A percentile compares a stretch with the other conserved stretches of the same genome.
phyloP scores from a whole-genome alignment of 2,329 filamentous ascomycete genomes.

The Chaetomium strumarium region DNA sequence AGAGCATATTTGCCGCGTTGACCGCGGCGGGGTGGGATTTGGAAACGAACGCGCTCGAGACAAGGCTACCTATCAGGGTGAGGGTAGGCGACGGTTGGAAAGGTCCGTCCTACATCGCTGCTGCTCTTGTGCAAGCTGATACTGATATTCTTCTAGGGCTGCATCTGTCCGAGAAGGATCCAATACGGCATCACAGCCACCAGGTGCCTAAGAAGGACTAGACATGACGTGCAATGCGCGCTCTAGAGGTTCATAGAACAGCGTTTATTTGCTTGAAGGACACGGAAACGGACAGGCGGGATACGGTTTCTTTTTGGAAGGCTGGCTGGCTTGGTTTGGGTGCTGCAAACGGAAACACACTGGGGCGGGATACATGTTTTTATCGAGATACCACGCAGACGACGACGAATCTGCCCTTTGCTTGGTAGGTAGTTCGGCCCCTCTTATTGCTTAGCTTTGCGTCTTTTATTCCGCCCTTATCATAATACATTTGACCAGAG shows the following conservation, averaged over 20 bases:
- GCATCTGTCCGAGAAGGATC: constrained; percentile 22
- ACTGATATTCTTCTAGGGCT: constrained; percentile 5
- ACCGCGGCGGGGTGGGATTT: constrained; percentile 59
- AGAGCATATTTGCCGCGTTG: constrained; percentile 33
- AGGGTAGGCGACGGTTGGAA: constrained; percentile 30
- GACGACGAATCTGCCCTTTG: background rate
- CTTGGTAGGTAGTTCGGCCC: background rate
- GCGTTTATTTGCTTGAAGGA: background rate
- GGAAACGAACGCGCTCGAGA: constrained; percentile 59
- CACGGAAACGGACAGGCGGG: background rate
- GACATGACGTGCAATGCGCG: background rate
- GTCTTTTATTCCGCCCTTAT: background rate
- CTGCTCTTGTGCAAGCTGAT: background rate
- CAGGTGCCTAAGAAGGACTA: constrained; percentile 24
- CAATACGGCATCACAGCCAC: constrained; percentile 14
- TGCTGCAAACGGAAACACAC: background rate
- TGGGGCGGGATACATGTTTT: background rate
- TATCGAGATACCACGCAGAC: constrained; percentile 16
- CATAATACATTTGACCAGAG: background rate
- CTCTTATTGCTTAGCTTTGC: background rate
- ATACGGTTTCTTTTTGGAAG: background rate
- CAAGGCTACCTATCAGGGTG: constrained; percentile 44
- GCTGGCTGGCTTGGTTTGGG: background rate
- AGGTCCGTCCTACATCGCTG: constrained; percentile 18
- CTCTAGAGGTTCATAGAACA: no score